These are phyloP conservation scores for Pseudoperonospora humuli DNA, from an alignment of 352 stramenopile genomes.

Conservation along the genomic window DNA sequence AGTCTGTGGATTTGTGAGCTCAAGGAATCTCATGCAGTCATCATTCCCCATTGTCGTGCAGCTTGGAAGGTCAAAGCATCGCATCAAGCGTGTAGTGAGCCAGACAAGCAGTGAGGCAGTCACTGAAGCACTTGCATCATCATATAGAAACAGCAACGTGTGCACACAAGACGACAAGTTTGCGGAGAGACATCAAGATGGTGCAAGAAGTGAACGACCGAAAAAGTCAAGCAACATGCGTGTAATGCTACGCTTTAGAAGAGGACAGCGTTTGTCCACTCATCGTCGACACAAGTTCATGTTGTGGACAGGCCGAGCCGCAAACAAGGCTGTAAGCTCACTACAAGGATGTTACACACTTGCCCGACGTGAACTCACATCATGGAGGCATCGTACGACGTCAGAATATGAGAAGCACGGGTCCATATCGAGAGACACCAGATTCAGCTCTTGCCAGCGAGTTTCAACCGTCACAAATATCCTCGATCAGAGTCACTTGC, in stretches of 20 bases:
- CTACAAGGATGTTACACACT: constrained; percentile 14
- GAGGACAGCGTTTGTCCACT: constrained; percentile 1
- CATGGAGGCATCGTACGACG: constrained; percentile 7
- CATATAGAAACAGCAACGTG: neutral
- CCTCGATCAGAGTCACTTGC: neutral
- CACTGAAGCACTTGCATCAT: neutral
- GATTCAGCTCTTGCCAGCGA: neutral
- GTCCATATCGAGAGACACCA: neutral
- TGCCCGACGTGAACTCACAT: constrained; percentile 7
- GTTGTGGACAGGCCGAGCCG: constrained; percentile 10
- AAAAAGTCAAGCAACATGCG: neutral
- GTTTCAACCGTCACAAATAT: neutral
- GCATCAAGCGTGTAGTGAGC: neutral
- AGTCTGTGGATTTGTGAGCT: neutral
- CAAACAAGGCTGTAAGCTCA: constrained; percentile 3
- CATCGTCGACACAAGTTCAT: constrained; percentile 9
- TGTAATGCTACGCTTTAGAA: neutral
- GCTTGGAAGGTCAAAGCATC: constrained; percentile 1
- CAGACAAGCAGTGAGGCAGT: constrained; percentile 2
- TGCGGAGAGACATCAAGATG: neutral
- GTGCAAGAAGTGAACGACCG: neutral
- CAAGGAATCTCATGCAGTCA: constrained; percentile 1
- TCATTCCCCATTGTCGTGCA: neutral
- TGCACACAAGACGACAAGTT: constrained; percentile 7
- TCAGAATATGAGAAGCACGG: neutral